Conservation (phyloP, 768 basidiomycete genomes). For the Serendipita sp. region DNA sequence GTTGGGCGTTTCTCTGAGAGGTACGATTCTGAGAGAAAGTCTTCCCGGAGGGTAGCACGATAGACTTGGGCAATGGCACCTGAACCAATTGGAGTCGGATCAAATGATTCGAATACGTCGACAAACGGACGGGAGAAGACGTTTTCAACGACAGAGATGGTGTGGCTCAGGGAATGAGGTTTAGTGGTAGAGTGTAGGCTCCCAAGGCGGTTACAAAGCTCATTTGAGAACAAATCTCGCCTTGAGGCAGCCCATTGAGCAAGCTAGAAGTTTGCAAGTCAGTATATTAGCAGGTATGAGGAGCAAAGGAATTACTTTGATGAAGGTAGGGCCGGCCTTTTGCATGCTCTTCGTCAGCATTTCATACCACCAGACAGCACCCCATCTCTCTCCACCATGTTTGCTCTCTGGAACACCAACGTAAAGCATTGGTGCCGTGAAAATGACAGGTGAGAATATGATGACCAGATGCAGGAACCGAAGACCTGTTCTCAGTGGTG, state of each 20-base stretch:
- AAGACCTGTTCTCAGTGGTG: conserved; percentile 66
- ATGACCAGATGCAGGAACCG: conserved; percentile 71
- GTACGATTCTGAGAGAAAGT: conserved; percentile 75
- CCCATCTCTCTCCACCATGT: conserved; percentile 67
- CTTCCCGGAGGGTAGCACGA: conserved; percentile 64
- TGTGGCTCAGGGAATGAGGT: conserved; percentile 66
- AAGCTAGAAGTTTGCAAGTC: conserved; percentile 32
- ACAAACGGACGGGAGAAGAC: conserved; percentile 74
- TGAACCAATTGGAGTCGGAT: conserved; percentile 76
- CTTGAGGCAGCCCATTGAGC: conserved; percentile 98
- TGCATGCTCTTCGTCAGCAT: conserved; percentile 81
- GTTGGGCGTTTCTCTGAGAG: conserved; percentile 51
- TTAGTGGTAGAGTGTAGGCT: conserved; percentile 76
- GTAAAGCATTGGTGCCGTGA: conserved; percentile 71
- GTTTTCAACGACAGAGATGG: conserved; percentile 59
- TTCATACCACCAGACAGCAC: conserved; percentile 96
- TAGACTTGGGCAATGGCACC: conserved; percentile 99
- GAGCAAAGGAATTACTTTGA: conserved; percentile 44
- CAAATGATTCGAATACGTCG: conserved; percentile 83
- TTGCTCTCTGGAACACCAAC: conserved; percentile 38
- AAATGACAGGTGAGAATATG: conserved; percentile 76
- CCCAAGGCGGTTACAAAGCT: conserved; percentile 71
- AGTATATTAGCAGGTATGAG: conserved; percentile 2
- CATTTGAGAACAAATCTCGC: conserved; percentile 77
- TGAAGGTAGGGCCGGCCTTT: conserved; percentile 88